Conservation (phyloP, 2,329 filamentous ascomycete genomes). For the Biscogniauxia marginata region DNA sequence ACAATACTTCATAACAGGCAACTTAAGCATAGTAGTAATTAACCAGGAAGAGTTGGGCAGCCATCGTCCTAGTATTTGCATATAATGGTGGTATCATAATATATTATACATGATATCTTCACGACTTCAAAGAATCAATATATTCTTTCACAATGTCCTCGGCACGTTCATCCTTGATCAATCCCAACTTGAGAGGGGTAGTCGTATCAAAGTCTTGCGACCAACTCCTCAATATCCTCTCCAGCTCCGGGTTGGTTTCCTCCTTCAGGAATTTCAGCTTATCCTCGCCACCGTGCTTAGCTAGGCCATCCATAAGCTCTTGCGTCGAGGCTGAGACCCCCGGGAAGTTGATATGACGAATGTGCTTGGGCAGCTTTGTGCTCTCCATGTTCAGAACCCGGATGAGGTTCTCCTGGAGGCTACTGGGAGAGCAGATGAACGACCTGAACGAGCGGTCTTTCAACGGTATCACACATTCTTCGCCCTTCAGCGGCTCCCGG, state of each 20-base stretch:
- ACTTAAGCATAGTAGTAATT: too few relatives aligned
- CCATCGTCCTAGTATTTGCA: too few relatives aligned
- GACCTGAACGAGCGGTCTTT: constrained; percentile 49
- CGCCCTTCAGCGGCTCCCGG: constrained; percentile 57
- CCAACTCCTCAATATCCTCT: constrained; percentile 61
- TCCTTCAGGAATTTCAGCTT: constrained; percentile 52
- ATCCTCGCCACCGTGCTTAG: constrained; percentile 54
- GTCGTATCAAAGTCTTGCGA: constrained; percentile 54
- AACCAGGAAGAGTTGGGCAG: too few relatives aligned
- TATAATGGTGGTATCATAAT: not conserved
- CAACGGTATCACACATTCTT: constrained; percentile 52
- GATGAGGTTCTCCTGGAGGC: constrained; percentile 52
- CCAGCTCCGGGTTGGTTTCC: constrained; percentile 51
- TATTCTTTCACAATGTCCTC: constrained; percentile 58
- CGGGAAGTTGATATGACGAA: constrained; percentile 56
- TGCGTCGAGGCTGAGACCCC: constrained; percentile 57
- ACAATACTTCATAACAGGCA: too few relatives aligned
- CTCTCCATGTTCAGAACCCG: constrained; percentile 41
- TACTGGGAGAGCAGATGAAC: constrained; percentile 54
- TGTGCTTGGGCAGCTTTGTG: constrained; percentile 42
- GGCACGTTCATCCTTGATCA: constrained; percentile 49
- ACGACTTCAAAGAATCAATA: constrained; percentile 38
- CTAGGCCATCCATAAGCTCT: constrained; percentile 59
- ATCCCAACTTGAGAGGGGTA: constrained; percentile 49
- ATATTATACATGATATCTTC: not conserved